These are phyloP conservation scores for Chaetomium cochliodes DNA, from an alignment of 495 filamentous ascomycete genomes.

Conservation along the genomic window DNA sequence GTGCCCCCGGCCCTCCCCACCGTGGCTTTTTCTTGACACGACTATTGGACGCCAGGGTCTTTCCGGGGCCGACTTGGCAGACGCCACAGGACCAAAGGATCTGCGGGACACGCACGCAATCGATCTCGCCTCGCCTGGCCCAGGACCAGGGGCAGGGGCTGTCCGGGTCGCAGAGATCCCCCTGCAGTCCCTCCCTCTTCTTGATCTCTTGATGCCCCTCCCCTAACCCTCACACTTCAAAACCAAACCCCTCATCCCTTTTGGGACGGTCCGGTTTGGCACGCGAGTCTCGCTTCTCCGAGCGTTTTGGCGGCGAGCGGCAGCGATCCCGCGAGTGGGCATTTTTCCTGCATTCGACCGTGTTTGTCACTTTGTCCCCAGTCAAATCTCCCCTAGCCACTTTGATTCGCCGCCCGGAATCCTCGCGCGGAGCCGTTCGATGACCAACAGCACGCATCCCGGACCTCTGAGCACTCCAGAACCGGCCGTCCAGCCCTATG, in stretches of 20 bases:
- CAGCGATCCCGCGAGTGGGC: no score
- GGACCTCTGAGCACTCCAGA: background rate
- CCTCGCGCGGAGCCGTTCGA: background rate
- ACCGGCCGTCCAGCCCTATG: background rate
- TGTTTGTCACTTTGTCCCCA: background rate
- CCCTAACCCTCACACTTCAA: background rate
- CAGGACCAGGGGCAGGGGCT: background rate
- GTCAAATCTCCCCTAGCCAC: background rate
- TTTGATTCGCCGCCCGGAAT: background rate
- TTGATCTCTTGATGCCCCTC: no score
- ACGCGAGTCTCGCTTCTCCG: no score
- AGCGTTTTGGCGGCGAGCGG: no score
- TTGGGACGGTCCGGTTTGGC: background rate
- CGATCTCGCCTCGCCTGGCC: background rate
- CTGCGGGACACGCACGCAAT: conserved; percentile 1
- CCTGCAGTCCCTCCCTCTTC: background rate
- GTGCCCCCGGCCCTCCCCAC: conserved; percentile 7
- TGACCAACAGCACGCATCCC: background rate
- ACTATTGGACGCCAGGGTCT: conserved; percentile 3
- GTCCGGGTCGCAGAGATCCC: background rate
- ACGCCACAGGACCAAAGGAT: conserved; percentile 1
- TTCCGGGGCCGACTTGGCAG: conserved; percentile 19
- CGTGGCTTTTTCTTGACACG: conserved; percentile 14
- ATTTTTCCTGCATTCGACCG: no score
- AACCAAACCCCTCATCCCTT: background rate